Evolutionary conservation across 1,284 basidiomycete genomes (phyloP), one percentile per base, ranked within the genome.

Genomic region (Irpex rosettiformis): DNA sequence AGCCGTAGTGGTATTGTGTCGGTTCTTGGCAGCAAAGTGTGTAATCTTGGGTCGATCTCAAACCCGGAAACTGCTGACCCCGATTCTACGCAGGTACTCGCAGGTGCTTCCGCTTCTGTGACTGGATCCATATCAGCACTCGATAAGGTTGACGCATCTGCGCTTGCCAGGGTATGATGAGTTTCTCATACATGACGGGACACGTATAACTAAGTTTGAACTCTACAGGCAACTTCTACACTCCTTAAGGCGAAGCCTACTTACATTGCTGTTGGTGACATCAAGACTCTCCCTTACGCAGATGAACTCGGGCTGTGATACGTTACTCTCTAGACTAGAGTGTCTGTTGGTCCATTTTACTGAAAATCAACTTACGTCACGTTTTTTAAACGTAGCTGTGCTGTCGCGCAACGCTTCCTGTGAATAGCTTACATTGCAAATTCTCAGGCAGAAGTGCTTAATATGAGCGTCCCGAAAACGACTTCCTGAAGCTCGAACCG

Each of bases 261-360:
- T 33, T 93, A 83, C 64, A 92, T 97, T 52, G 89, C 87, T 27
- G 80, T 96, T 56, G 95, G 94, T 58, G 86, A 96, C 70, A 76
- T 86, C 65, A 75, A 80, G 68, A 71, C 83, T 43, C 81, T 97
- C 55, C 94, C 94, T 48, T 91, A 89, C 73, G 83, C 85, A 57
- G 93, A 94, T 70, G 93, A 95, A 74, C 75, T 94, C 65, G 93
- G 90, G 62, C 84, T 94, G 66, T 72, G 49, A 59, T 43, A 25
- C 37, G 25, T 10, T 54, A n/a, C 43, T 49, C 18, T 52, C 30
- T 33, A 57, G 33, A 57, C 52, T 54, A 54, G 52, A 54, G 22
- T 30, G 25, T 52, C 27, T 42, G 37, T 42, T 37, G 21, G 28
- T 30, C 25, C 13, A 52, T 37, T 22, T 22, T 6, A 5, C 48